These are phyloP conservation scores for Brassica juncea DNA, from an alignment of 345 rosid genomes.

Conservation along the genomic window DNA sequence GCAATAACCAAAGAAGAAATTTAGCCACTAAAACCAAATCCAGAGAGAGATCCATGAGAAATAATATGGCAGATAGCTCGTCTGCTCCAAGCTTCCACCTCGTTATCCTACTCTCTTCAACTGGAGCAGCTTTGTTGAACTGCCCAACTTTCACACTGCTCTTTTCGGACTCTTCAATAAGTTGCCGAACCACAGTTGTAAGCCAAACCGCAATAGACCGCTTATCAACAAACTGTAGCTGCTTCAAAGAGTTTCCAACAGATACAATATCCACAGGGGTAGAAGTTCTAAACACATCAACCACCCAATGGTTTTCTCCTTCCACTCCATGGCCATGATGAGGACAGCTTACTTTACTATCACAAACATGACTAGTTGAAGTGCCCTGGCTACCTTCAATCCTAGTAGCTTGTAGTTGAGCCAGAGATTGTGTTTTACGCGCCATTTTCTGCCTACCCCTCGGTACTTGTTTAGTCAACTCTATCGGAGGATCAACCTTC, in stretches of 20 bases:
- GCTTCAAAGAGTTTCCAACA: slow-evolving; percentile 73
- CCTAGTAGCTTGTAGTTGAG: slow-evolving; percentile 90
- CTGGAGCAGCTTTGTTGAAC: slow-evolving; percentile 52
- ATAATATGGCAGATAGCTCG: slow-evolving; percentile 72
- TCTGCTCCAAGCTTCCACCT: slow-evolving; percentile 93
- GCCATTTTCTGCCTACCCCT: slow-evolving; percentile 85
- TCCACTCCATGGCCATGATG: slow-evolving; percentile 72
- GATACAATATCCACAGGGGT: slow-evolving; percentile 60
- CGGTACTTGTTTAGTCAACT: slow-evolving; percentile 68
- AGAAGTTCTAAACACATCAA: slow-evolving; percentile 55
- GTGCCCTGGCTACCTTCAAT: slow-evolving; percentile 98
- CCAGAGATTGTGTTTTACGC: slow-evolving; percentile 86
- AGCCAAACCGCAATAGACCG: slow-evolving; percentile 80
- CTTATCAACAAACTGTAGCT: slow-evolving; percentile 72
- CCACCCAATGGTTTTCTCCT: slow-evolving; percentile 57
- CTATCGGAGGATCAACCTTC: slow-evolving; percentile 67
- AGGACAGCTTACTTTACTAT: slow-evolving; percentile 72
- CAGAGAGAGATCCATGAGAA: slow-evolving; percentile 73
- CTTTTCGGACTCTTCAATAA: slow-evolving; percentile 80
- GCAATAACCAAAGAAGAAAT: slow-evolving; percentile 89
- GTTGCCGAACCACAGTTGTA: slow-evolving; percentile 64
- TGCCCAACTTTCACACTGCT: slow-evolving; percentile 61
- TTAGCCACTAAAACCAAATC: slow-evolving; percentile 76
- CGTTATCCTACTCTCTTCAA: slow-evolving; percentile 58
- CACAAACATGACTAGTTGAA: slow-evolving; percentile 91